Evolutionary conservation across 345 rosid genomes (phyloP).

Genomic region (Boechera stricta): DNA sequence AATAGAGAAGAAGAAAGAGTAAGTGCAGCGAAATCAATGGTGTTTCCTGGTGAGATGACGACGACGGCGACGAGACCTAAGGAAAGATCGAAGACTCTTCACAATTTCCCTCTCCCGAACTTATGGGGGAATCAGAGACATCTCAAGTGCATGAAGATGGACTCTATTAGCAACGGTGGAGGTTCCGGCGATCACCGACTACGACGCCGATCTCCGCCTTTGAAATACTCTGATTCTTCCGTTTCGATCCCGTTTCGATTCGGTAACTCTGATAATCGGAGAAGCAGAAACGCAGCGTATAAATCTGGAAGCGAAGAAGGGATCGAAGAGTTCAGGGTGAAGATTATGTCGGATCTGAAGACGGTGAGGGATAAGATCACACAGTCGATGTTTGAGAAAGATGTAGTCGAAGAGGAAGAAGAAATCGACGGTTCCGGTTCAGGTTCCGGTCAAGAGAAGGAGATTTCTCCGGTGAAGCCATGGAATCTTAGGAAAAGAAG

Average conservation of each 20-base stretch:
- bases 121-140: constrained; percentile 65
- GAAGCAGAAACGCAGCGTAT: constrained; percentile 29
- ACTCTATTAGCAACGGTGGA: constrained; percentile 27
- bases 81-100: constrained; percentile 62
- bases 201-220: constrained; percentile 52
- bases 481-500: constrained; percentile 90
- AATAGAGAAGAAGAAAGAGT: constrained; percentile 17
- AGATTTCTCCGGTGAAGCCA: constrained; percentile 52
- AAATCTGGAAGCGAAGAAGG: constrained; percentile 58
- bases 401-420: constrained; percentile 41
- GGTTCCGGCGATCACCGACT: constrained; percentile 43
- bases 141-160: constrained; percentile 64
- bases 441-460: constrained; percentile 39
- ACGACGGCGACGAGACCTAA: constrained; percentile 54
- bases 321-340: constrained; percentile 72
- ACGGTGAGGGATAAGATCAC: constrained; percentile 57
- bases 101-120: constrained; percentile 64
- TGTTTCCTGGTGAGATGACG: constrained; percentile 47
- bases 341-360: constrained; percentile 62
- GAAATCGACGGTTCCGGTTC: constrained; percentile 31
- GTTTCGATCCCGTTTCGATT: constrained; percentile 33
- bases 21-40: constrained; percentile 49
- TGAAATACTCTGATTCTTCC: constrained; percentile 33
- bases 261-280: constrained; percentile 13
- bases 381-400: constrained; percentile 48